Evolutionary conservation across 2,329 filamentous ascomycete species (phyloP), one percentile per base, ranked within the genome.

Genomic region (Plenodomus lindquistii): DNA sequence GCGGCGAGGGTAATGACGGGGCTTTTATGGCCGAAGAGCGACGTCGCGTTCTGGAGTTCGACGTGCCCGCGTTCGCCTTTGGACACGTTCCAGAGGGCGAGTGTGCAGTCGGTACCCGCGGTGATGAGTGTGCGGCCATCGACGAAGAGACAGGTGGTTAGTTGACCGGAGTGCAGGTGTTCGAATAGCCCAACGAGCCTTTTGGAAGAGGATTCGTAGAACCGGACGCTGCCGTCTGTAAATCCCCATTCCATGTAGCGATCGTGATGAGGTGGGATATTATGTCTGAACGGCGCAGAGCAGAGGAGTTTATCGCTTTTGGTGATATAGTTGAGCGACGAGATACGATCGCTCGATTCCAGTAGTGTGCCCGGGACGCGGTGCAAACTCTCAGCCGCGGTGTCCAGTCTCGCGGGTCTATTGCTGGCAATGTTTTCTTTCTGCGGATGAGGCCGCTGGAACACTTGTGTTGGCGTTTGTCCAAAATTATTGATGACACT

Each of bases 401-500:
- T 88, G 69, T 99, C 93, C 0, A 99, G 78, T 46, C 90, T 83
- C 47, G 83, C 84, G 2, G 81, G 77, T 4, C 84, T 85, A 45
- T 85, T 82, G 18, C 83, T 78, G 6, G 27, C 27, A 4, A 31
- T 11, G 4, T 81, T 74, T 46, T 96, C 91, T 13, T 87, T 83
- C n/a, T 82, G 75, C 3, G 88, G 86, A 71, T 99, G 94, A 11
- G 88, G 80, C 49, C 87, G 87, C 37, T 85, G 83, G 70, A 97
- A 99, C 15, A 97, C 88, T 70, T 99, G 95, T 61, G 95, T 89
- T 1, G 95, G 94, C 1, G 95, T 99, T 71, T 99, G 94, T 0
- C 94, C 94, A 71, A 99, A 99, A 62, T 97, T 97, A 73, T 99
- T 93, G 62, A 99, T 97, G 59, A 97, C 96, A 27, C 91, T 91